These are phyloP conservation scores for Didymosphaeria variabile DNA, from an alignment of 2,329 filamentous ascomycete species.

Conservation along the genomic window DNA sequence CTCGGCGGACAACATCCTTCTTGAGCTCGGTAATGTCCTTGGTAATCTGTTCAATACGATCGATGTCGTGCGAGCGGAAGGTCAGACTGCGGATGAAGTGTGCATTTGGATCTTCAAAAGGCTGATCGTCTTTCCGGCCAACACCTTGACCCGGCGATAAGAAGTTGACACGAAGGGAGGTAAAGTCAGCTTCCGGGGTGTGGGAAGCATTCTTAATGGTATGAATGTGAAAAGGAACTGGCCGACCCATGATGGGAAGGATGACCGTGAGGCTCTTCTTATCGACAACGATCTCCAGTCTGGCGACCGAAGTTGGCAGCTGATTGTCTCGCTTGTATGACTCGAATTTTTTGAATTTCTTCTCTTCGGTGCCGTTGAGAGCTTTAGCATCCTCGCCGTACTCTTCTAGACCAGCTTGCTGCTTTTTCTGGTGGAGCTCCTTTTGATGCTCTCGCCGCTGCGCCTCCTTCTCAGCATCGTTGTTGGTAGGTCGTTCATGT, in stretches of 20 bases:
- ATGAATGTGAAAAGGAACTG: constrained; percentile 96
- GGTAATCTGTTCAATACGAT: constrained; percentile 88
- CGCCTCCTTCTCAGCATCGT: constrained; percentile 89
- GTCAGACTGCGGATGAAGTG: constrained; percentile 97
- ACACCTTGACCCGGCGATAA: constrained; percentile 97
- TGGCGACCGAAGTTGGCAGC: constrained; percentile 81
- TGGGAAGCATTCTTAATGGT: constrained; percentile 99
- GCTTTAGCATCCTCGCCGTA: constrained; percentile 87
- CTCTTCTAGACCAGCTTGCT: constrained; percentile 82
- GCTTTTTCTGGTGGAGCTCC: constrained; percentile 86
- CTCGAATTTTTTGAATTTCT: constrained; percentile 99
- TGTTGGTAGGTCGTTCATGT: constrained; percentile 86
- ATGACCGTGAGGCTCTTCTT: constrained; percentile 89
- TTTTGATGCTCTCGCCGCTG: constrained; percentile 91
- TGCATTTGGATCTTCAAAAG: constrained; percentile 93
- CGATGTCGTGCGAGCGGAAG: constrained; percentile 88
- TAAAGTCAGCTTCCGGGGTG: constrained; percentile 93
- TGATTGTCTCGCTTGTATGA: constrained; percentile 99
- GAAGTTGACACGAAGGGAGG: constrained; percentile 96
- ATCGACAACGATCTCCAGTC: constrained; percentile 90
- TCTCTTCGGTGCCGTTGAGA: constrained; percentile 89
- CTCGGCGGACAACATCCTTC: constrained; percentile 87
- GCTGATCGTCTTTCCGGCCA: constrained; percentile 94
- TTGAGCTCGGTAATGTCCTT: constrained; percentile 96
- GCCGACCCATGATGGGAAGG: constrained; percentile 94